Evolutionary conservation across 257 asterid species (phyloP), one percentile per base, ranked within the genome.

Genomic region (Solanum tarapatanum): DNA sequence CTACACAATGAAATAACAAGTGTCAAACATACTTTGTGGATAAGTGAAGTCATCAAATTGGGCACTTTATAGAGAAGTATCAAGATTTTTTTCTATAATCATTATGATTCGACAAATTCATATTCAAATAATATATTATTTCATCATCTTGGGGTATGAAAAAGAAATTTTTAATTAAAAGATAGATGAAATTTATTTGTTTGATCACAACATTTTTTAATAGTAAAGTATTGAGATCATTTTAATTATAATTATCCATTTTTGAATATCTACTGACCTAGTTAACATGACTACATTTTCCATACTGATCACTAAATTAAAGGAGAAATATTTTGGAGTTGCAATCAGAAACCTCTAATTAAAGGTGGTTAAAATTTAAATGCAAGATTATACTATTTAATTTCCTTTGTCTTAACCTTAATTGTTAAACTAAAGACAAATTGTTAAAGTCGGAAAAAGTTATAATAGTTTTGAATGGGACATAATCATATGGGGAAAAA

Each of bases 1-100:
- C 83, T 86, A 74, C 7, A 2, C 7, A 1, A 45, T 28, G 41
- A 80, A 48, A 45, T 14, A 79, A 14, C 39, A 45, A 80, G 17
- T 80, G 68, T 45, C 85, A 48, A 86, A 41, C 21, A 74, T 33
- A 30, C 24, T 60, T 80, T 45, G 5, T 80, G 85, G 85, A 80
- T 24, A 8, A 26, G 33, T 28, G 68, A 80, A 80, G 69, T 80
- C 68, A 80, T 80, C 85, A 80, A 45, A 45, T 28, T 80, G 68
- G 85, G 39, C 17, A 45, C 39, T 80, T 80, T 43, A 19, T 74
- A 45, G 3, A 21, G 26, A 45, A 16, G 84, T 45, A 45, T 43
- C 41, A 24, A 41, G 16, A 41, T 33, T 8, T 10, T 35, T 19
- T 73, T 33, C 0, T 7, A 73, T 73, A 73, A 73, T 73, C 16